A percentile compares a stretch with the other conserved stretches of the same genome.
These are phyloP conservation scores for Arthrinium phaeospermum DNA, from an alignment of 2,329 filamentous ascomycete species.

Conservation along the genomic window DNA sequence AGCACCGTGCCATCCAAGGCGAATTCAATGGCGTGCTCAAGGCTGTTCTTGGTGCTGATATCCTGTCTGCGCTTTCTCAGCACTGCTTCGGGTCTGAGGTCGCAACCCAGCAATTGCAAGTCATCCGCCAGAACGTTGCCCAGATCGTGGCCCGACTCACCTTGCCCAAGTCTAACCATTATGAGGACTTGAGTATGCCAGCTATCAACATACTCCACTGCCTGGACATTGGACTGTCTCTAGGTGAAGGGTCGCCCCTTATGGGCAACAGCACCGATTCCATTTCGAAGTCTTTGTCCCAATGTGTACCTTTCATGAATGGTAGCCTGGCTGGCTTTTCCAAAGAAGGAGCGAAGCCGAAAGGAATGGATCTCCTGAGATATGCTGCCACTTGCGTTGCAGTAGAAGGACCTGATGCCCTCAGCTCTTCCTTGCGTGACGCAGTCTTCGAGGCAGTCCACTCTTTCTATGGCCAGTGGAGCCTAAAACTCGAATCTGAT, in stretches of 20 bases:
- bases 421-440: constrained; percentile 52
- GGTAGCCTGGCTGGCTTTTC: constrained; percentile 42
- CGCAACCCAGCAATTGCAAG: constrained; percentile 51
- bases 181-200: constrained; percentile 84
- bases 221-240: constrained; percentile 74
- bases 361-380: constrained; percentile 56
- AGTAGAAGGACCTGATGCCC: constrained; percentile 52
- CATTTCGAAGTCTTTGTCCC: constrained; percentile 45
- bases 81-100: constrained; percentile 39
- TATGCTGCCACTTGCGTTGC: constrained; percentile 51
- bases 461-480: constrained; percentile 81
- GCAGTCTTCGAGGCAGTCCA: constrained; percentile 71
- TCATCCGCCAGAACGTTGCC: constrained; percentile 63
- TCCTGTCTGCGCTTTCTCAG: constrained; percentile 45
- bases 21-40: constrained; percentile 82
- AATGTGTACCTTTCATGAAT: constrained; percentile 62
- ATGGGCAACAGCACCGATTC: constrained; percentile 26
- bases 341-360: constrained; percentile 32
- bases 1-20: constrained; percentile 63
- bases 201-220: constrained; percentile 80
- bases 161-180: constrained; percentile 70
- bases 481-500: constrained; percentile 74
- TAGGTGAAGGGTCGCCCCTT: constrained; percentile 56
- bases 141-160: constrained; percentile 74
- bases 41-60: constrained; percentile 58